Percentiles rank a stretch among this genome's conserved stretches.
phyloP scores from a whole-genome alignment of 1,139 yeast genomes.

The Yamadazyma oceani region DNA sequence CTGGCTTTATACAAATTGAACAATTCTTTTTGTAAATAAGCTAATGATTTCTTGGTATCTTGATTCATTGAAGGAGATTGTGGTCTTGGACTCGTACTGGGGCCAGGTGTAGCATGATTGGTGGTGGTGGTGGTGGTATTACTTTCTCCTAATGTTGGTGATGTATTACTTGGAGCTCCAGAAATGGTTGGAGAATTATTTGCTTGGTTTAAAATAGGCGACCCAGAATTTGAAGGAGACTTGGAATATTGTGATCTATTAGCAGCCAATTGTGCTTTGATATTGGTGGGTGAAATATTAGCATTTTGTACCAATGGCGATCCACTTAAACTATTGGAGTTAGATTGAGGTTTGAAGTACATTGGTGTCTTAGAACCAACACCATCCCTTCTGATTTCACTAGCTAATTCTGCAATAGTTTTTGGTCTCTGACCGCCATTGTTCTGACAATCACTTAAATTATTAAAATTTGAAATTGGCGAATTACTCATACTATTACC shows the following conservation, averaged over 20 bases:
- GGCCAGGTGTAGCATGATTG: conserved; percentile 14
- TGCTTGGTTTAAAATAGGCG: conserved; percentile 12
- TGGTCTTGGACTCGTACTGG: conserved; percentile 17
- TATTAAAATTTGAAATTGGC: too few species aligned
- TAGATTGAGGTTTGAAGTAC: conserved; percentile 32
- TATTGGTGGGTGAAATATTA: conserved; percentile 21
- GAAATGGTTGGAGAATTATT: conserved; percentile 14
- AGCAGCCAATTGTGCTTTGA: conserved; percentile 56
- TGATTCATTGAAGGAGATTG: conserved; percentile 41
- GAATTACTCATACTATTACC: background rate
- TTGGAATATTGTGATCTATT: conserved; percentile 35
- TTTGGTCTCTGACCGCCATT: conserved; percentile 39
- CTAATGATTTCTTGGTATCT: conserved; percentile 62
- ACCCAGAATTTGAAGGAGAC: conserved; percentile 20
- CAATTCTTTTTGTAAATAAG: conserved; percentile 71
- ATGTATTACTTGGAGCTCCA: too few species aligned
- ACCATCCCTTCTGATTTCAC: conserved; percentile 50
- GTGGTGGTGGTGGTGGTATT: conserved; percentile 9
- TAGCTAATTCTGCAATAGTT: conserved; percentile 56
- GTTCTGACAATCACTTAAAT: background rate
- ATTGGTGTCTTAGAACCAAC: conserved; percentile 32
- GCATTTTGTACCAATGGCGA: background rate
- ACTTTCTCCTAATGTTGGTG: too few species aligned
- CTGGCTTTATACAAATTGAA: conserved; percentile 69
- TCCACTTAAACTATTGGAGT: conserved; percentile 4